These are phyloP conservation scores for Lepidium campestre DNA, from an alignment of 441 rosid genomes.

Conservation along the genomic window DNA sequence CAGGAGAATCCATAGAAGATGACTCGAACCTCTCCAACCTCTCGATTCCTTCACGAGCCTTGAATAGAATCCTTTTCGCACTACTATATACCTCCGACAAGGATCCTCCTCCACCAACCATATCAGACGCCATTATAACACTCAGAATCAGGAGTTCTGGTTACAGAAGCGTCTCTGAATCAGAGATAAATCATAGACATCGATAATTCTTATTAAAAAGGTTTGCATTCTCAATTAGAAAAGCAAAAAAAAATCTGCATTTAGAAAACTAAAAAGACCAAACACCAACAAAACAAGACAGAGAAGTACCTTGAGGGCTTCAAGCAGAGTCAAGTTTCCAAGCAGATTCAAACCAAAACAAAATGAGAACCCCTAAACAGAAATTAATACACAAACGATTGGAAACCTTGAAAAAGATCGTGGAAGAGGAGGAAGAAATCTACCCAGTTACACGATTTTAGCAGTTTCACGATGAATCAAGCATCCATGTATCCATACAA, in stretches of 20 bases:
- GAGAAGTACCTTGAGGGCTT: background rate
- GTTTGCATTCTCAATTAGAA: too few species aligned
- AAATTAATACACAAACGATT: background rate
- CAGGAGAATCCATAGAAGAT: conserved; percentile 66
- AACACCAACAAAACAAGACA: too few species aligned
- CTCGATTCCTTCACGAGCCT: conserved; percentile 82
- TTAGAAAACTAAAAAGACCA: too few species aligned
- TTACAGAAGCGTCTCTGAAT: background rate
- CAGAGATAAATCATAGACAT: background rate
- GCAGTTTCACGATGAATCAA: background rate
- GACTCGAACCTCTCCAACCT: conserved; percentile 72
- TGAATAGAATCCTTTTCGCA: conserved; percentile 51
- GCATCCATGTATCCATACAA: background rate
- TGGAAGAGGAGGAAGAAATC: background rate
- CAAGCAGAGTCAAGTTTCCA: background rate
- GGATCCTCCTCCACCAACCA: conserved; percentile 48
- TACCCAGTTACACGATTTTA: background rate
- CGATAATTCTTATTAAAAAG: too few species aligned
- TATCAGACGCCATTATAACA: conserved; percentile 19
- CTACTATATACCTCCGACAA: conserved; percentile 64
- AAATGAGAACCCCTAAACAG: background rate
- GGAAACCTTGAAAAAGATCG: background rate
- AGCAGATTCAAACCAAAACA: background rate
- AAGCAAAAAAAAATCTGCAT: too few species aligned
- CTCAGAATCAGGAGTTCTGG: background rate